Base-by-base conservation (phyloP, 2,329 filamentous ascomycete genomes). In the Pseudocercospora macadamiae region DNA sequence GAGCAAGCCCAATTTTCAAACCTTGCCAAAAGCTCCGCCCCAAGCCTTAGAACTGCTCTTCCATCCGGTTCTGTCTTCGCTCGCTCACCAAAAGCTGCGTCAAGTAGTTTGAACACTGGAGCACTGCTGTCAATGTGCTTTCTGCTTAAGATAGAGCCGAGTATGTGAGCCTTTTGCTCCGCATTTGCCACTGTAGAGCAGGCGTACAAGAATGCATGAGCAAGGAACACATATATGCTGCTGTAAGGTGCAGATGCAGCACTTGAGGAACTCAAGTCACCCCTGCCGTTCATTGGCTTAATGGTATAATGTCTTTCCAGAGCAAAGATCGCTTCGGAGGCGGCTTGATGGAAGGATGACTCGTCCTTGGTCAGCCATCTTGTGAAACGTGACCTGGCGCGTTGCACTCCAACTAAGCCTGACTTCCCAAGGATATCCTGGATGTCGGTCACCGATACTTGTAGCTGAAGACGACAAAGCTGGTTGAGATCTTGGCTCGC, bases 351-450 rank as follows among this genome's bases (percentile, higher is more conserved):
- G 9, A 18, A 49, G 23, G 23, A 49, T 8, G 9, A 6, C 8
- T 28, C n/a, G 14, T 49, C 23, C 30, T 16, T 49, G 3, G 25
- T 49, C 10, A 49, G 25, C 45, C 45, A 49, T 18, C 23, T 18
- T 4, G 23, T 32, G 25, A 49, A 49, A 21, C 9, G 45, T 8
- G 23, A 4, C 16, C 45, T 26, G 3, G 45, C 45, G 18, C 14
- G 19, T 6, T 28, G 25, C 2, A 49, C 28, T 9, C 45, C 45
- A 16, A 7, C n/a, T 14, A 32, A 6, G 14, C 45, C 45, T 18
- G 23, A 28, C 19, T 49, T 49, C 23, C 45, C 45, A 49, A 49
- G 45, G 9, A 49, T 49, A 25, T 49, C 45, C 18, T 49, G 45
- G 30, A 49, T n/a, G 23, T 49, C 45, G 8, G 8, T 18, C 5